These are phyloP conservation scores for Fusarium sp. DNA, from an alignment of 2,329 filamentous ascomycete species.

Conservation along the genomic window DNA sequence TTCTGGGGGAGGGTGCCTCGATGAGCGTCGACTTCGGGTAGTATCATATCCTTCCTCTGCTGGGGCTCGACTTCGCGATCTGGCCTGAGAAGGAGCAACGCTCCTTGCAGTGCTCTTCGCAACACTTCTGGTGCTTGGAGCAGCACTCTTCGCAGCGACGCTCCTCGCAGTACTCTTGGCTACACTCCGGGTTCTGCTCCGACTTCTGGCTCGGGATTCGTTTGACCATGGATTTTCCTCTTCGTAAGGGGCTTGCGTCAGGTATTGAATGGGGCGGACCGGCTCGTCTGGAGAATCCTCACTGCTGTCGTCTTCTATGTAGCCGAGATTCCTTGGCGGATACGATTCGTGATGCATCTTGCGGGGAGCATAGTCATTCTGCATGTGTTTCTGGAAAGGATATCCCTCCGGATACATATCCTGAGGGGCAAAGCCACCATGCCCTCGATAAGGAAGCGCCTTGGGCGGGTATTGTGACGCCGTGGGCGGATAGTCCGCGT, in stretches of 20 bases:
- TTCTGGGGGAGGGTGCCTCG: slow-evolving; percentile 44
- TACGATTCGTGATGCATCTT: slow-evolving; percentile 37
- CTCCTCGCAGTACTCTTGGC: slow-evolving; percentile 29
- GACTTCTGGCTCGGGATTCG: slow-evolving; percentile 23
- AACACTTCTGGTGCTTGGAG: slow-evolving; percentile 29
- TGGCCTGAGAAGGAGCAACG: slow-evolving; percentile 28
- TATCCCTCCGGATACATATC: slow-evolving; percentile 37
- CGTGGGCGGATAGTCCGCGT: slow-evolving; percentile 30
- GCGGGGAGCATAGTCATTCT: slow-evolving; percentile 32
- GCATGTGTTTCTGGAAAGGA: slow-evolving; percentile 29
- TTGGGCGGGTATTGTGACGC: slow-evolving; percentile 32
- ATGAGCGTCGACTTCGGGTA: slow-evolving; percentile 50
- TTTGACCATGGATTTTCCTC: slow-evolving; percentile 27
- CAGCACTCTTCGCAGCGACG: slow-evolving; percentile 24
- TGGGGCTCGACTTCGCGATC: slow-evolving; percentile 42
- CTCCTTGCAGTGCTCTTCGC: slow-evolving; percentile 36
- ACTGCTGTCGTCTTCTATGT: slow-evolving; percentile 40
- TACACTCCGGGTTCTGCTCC: slow-evolving; percentile 27
- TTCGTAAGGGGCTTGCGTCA: slow-evolving; percentile 34
- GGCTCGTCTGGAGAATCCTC: slow-evolving; percentile 34
- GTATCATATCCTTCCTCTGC: slow-evolving; percentile 46
- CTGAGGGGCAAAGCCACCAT: slow-evolving; percentile 30
- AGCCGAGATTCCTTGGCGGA: slow-evolving; percentile 34
- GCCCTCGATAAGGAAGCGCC: slow-evolving; percentile 30
- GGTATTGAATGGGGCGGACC: slow-evolving; percentile 33